These are phyloP conservation scores for Astrocystis sublimbata DNA, from an alignment of 495 filamentous ascomycete species.

Conservation along the genomic window DNA sequence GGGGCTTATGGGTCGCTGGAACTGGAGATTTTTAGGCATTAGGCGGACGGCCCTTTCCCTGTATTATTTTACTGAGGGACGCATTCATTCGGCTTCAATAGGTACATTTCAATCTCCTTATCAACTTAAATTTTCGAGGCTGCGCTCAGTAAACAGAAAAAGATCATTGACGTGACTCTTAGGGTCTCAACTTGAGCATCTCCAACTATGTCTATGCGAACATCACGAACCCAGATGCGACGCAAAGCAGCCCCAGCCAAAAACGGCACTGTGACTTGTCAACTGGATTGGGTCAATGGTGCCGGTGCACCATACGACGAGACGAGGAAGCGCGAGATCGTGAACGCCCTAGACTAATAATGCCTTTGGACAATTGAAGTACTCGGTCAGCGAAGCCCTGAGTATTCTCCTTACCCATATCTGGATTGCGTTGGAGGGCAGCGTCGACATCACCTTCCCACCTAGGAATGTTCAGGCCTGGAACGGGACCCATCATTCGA, in stretches of 20 bases:
- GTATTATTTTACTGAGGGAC: too few species aligned
- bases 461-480: not conserved
- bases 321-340: not conserved
- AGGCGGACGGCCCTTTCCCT: too few species aligned
- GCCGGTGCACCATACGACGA: constrained; percentile 6
- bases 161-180: too few species aligned
- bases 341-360: not conserved
- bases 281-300: constrained; percentile 1
- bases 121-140: not conserved
- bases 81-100: too few species aligned
- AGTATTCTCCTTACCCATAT: not conserved
- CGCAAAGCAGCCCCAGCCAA: not conserved
- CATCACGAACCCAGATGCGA: constrained; percentile 13
- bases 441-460: not conserved
- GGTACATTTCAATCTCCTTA: not conserved
- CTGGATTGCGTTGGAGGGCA: constrained; percentile 13
- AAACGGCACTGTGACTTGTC: not conserved
- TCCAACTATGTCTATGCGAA: constrained; percentile 5
- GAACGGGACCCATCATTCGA: constrained; percentile 4
- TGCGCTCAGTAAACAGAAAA: not conserved
- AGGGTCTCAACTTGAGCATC: too few species aligned
- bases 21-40: too few species aligned
- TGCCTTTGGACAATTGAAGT: constrained; percentile 12
- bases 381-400: not conserved
- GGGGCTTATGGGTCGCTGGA: too few species aligned